Evolutionary conservation across 768 basidiomycete genomes (phyloP).

Genomic region (Boletales sp.): DNA sequence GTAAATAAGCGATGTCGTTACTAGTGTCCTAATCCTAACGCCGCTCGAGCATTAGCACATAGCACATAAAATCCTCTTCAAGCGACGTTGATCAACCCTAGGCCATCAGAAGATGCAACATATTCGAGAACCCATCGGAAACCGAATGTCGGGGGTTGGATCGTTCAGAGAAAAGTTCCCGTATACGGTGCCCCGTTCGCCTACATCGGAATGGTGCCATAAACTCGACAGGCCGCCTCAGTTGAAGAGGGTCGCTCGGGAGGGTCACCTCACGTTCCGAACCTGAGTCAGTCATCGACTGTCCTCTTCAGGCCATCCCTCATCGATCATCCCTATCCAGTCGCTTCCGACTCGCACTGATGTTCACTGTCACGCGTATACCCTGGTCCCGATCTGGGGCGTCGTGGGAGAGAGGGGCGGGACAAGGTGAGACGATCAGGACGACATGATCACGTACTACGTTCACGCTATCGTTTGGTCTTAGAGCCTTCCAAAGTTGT

Average conservation of each 20-base stretch:
- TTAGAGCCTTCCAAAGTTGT: not conserved
- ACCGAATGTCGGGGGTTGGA: not conserved
- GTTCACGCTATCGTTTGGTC: not conserved
- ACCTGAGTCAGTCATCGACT: not conserved
- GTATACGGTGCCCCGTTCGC: not conserved
- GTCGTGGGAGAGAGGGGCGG: too few species aligned
- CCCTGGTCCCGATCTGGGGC: too few species aligned
- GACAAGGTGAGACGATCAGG: not conserved
- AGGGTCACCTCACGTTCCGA: slow-evolving; percentile 2
- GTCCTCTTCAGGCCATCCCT: not conserved
- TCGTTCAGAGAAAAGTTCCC: not conserved
- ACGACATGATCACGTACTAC: not conserved
- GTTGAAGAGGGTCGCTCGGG: not conserved
- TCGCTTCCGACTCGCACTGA: not conserved
- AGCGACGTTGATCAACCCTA: slow-evolving; percentile 94
- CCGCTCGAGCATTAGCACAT: slow-evolving; percentile 84
- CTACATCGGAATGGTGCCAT: not conserved
- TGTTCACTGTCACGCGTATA: too few species aligned
- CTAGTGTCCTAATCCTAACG: slow-evolving; percentile 95
- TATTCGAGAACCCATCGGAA: slow-evolving; percentile 45
- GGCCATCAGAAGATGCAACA: slow-evolving; percentile 51
- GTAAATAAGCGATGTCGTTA: slow-evolving; percentile 86
- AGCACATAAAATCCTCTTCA: slow-evolving; percentile 97
- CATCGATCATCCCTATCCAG: not conserved
- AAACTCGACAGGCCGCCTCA: too few species aligned